Evolutionary conservation across 306 rosid genomes (phyloP), one percentile per base, ranked within the genome.

Genomic region (Pueraria montana): DNA sequence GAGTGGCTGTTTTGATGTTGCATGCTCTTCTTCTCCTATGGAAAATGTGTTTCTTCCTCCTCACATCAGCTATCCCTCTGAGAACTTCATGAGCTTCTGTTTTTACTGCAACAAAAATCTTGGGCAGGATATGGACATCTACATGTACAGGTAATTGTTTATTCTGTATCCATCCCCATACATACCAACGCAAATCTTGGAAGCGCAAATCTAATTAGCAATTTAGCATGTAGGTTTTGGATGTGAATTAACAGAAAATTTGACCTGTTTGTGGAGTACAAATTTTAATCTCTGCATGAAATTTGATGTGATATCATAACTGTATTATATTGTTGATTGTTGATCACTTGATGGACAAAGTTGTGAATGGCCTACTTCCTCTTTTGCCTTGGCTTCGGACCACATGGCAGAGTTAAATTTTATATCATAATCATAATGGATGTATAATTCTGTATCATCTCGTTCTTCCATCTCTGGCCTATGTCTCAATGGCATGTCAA

Each of bases 71-170:
- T 85, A 70, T 48, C 80, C 87, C 38, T 77, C 90, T 6, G 82
- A 84, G 14, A 86, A 62, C 71, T 91, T 93, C 73, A 89, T 91
- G 80, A 90, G 90, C 83, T 83, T 58, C 74, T 93, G 97, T 46
- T 81, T 55, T 84, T 84, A 80, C 66, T 93, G 97, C 91, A 89
- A 89, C 83, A 91, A 86, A 81, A 52, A 76, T 49, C 88, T 93
- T 27, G 86, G 67, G 4, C 89, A 66, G 46, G 91, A 87, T 1
- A 79, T 80, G 30, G 96, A 93, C 84, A 91, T 90, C 61, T 93
- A 83, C 91, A 93, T 93, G 91, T 91, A 90, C 93, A 91, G 94
- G 97, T 93, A 76, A n/a, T 71, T 55, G 1, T 9, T 32, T 65
- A 9, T 52, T 36, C 65, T 43, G 36, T 24, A 17, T 38, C 69